Percentiles rank a stretch among this genome's conserved stretches.
phyloP scores from a whole-genome alignment of 2,329 filamentous ascomycete genomes.

The Cladophialophora exuberans region DNA sequence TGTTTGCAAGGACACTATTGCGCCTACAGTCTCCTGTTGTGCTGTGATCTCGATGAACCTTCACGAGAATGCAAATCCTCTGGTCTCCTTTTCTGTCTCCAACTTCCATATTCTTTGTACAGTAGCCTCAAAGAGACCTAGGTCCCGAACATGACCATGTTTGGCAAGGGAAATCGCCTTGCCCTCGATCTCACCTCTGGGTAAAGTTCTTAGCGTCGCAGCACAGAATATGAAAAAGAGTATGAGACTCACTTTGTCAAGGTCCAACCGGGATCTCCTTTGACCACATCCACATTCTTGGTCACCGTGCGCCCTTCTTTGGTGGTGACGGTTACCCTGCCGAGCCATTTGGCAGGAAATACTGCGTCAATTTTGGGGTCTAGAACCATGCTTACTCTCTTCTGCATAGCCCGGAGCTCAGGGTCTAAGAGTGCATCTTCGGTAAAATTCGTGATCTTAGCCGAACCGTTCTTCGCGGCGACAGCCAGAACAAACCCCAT shows the following conservation, averaged over 20 bases:
- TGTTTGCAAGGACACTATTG: not conserved
- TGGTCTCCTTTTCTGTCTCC: not conserved
- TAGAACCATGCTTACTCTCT: constrained; percentile 36
- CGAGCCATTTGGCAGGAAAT: constrained; percentile 38
- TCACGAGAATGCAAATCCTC: not conserved
- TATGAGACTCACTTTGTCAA: constrained; percentile 34
- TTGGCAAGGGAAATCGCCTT: not conserved
- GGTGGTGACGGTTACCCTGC: constrained; percentile 35
- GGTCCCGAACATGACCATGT: not conserved
- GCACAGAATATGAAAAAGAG: not conserved
- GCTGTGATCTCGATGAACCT: not conserved
- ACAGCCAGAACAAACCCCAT: constrained; percentile 41
- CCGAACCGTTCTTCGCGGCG: constrained; percentile 39
- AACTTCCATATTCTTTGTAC: not conserved
- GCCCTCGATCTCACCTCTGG: not conserved
- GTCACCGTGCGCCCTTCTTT: constrained; percentile 32
- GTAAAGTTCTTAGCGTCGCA: not conserved
- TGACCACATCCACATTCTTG: constrained; percentile 35
- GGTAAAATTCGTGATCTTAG: constrained; percentile 37
- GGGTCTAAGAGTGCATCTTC: constrained; percentile 35
- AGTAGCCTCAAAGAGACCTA: not conserved
- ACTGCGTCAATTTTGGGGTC: constrained; percentile 36
- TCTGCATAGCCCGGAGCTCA: constrained; percentile 35
- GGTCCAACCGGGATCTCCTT: constrained; percentile 37
- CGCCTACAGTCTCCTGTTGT: not conserved